Conservation (phyloP, 805 yeast genomes). For the Metschnikowia colocasiae region DNA sequence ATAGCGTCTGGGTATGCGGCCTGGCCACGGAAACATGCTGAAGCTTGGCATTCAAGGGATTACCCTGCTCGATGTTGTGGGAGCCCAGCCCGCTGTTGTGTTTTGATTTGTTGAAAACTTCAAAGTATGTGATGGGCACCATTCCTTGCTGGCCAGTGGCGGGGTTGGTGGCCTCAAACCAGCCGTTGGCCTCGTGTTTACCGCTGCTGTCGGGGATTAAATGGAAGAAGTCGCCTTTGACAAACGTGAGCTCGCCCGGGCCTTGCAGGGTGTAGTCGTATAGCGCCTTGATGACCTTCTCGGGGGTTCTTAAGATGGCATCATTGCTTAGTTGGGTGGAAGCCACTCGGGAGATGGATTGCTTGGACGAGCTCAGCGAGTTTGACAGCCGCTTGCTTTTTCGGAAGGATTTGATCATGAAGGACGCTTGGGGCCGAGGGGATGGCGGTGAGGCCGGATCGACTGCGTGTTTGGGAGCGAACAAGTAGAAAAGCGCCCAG, state of each 20-base stretch:
- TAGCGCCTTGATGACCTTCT: conserved; percentile 78
- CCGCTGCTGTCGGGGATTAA: conserved; percentile 40
- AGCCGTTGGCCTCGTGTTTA: conserved; percentile 44
- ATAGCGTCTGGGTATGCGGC: conserved; percentile 48
- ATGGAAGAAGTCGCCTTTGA: conserved; percentile 84
- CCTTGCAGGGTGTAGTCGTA: conserved; percentile 75
- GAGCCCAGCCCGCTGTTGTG: conserved; percentile 18
- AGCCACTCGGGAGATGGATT: conserved; percentile 29
- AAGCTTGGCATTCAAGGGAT: conserved; percentile 20
- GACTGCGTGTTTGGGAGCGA: neutral
- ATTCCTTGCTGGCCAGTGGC: conserved; percentile 70
- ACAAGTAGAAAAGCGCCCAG: neutral
- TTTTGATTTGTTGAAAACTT: conserved; percentile 63
- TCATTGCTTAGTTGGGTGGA: conserved; percentile 17
- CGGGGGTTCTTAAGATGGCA: conserved; percentile 51
- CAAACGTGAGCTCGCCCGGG: conserved; percentile 74
- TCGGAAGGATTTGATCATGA: conserved; percentile 42
- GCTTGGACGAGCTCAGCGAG: conserved; percentile 28
- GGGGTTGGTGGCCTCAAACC: conserved; percentile 91
- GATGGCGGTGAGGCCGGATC: neutral
- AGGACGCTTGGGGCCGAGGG: neutral
- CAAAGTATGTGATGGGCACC: conserved; percentile 85
- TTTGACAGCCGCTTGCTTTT: conserved; percentile 38
- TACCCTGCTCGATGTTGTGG: conserved; percentile 18
- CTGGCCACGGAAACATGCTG: conserved; percentile 15